Evolutionary conservation across 352 stramenopile genomes (phyloP).

Genomic region (Phytophthora pistaciae): DNA sequence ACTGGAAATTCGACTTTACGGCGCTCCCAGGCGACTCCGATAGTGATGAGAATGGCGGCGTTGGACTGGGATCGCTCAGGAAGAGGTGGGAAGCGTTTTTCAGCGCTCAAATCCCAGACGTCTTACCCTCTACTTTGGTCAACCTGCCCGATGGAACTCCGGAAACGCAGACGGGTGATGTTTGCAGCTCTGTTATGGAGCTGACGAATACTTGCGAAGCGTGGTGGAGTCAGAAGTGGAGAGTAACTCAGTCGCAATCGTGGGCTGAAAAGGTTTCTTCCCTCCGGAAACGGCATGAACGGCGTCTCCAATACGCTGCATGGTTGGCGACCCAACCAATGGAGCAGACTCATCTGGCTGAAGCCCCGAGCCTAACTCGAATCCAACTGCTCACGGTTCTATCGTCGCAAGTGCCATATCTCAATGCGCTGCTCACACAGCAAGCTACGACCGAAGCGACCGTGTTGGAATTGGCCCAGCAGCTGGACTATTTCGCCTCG

Average conservation of each 20-base stretch:
- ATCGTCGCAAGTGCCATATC: constrained; percentile 44
- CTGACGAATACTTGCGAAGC: constrained; percentile 32
- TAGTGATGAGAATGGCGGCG: neutral
- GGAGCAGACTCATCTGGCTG: neutral
- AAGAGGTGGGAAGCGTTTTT: constrained; percentile 43
- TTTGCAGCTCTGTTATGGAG: constrained; percentile 22
- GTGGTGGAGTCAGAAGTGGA: constrained; percentile 33
- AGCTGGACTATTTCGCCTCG: constrained; percentile 60
- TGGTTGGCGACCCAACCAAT: constrained; percentile 36
- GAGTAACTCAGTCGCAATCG: constrained; percentile 10
- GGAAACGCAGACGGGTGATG: constrained; percentile 6
- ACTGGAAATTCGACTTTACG: constrained; percentile 60
- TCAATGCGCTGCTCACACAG: constrained; percentile 50
- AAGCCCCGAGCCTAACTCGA: constrained; percentile 27
- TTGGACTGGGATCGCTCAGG: constrained; percentile 9
- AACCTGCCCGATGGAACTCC: constrained; percentile 13
- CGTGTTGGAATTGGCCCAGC: constrained; percentile 58
- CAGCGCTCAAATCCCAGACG: constrained; percentile 38
- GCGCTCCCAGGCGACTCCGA: neutral
- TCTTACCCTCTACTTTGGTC: constrained; percentile 41
- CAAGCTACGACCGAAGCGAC: constrained; percentile 41
- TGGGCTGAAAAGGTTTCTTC: constrained; percentile 21
- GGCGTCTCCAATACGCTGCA: constrained; percentile 49
- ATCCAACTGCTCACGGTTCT: constrained; percentile 49
- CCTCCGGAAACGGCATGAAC: constrained; percentile 31